Percentiles rank a stretch among this genome's conserved stretches.
These are phyloP conservation scores for Actinomucor elegans DNA, from an alignment of 371 early-diverging fungal species.

Conservation along the genomic window DNA sequence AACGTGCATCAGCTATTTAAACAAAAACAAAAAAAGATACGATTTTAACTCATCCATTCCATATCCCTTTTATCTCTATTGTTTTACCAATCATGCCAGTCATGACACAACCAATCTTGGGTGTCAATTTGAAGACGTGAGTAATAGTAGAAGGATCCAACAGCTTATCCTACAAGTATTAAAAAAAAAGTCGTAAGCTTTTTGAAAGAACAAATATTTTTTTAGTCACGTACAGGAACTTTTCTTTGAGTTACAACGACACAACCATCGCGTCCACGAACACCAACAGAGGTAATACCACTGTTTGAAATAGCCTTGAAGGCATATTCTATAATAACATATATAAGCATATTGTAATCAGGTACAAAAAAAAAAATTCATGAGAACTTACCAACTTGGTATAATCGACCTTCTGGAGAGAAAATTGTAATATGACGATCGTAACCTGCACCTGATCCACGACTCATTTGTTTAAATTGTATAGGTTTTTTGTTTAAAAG, in stretches of 20 bases:
- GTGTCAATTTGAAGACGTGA: slow-evolving; percentile 91
- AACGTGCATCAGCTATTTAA: slow-evolving; percentile 86
- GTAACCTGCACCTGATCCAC: slow-evolving; percentile 84
- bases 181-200: not conserved
- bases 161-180: slow-evolving; percentile 80
- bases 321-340: slow-evolving; percentile 91
- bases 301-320: slow-evolving; percentile 98
- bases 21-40: not conserved
- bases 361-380: too few relatives aligned
- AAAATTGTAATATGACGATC: slow-evolving; percentile 99
- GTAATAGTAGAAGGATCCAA: slow-evolving; percentile 94
- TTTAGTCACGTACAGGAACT: slow-evolving; percentile 88
- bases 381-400: slow-evolving; percentile 97
- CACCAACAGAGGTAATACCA: slow-evolving; percentile 93
- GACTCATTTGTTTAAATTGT: slow-evolving; percentile 67
- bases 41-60: not conserved
- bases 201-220: too few relatives aligned
- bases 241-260: slow-evolving; percentile 97
- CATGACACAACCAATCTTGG: slow-evolving; percentile 96
- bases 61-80: not conserved
- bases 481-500: not conserved
- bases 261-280: slow-evolving; percentile 91
- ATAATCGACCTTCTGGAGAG: slow-evolving; percentile 98
- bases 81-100: slow-evolving; percentile 86
- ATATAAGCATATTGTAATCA: too few relatives aligned